phyloP scores from a whole-genome alignment of 148 eudicot genomes.

The Amaranthus palmeri region DNA sequence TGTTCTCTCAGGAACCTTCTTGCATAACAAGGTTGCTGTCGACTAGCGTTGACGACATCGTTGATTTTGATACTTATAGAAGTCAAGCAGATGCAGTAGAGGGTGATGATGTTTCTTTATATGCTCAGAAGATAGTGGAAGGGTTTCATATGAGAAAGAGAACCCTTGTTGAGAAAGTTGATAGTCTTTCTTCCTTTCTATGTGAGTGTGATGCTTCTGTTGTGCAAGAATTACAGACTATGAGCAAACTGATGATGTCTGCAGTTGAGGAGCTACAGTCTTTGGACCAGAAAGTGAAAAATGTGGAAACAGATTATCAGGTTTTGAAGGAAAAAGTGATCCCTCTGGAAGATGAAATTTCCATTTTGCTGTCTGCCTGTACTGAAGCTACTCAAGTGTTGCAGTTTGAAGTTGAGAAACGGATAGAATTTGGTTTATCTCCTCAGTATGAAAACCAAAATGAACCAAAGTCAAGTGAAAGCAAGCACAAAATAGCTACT shows the following conservation, averaged over 20 bases:
- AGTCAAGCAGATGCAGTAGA: slow-evolving; percentile 38
- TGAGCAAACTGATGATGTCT: slow-evolving; percentile 35
- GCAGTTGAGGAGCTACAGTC: slow-evolving; percentile 32
- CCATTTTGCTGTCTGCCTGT: slow-evolving; percentile 56
- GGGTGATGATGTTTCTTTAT: slow-evolving; percentile 37
- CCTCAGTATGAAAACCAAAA: slow-evolving; percentile 28
- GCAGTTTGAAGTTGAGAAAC: slow-evolving; percentile 31
- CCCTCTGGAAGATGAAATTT: slow-evolving; percentile 44
- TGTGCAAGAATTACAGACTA: slow-evolving; percentile 43
- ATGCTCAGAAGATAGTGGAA: slow-evolving; percentile 49
- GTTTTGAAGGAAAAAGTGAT: slow-evolving; percentile 35
- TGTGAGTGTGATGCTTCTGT: slow-evolving; percentile 54
- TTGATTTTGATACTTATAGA: slow-evolving; percentile 30
- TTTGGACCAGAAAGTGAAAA: slow-evolving; percentile 38
- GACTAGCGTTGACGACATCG: slow-evolving; percentile 30
- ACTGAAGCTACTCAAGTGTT: slow-evolving; percentile 45
- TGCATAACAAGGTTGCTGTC: slow-evolving; percentile 32
- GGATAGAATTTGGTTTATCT: slow-evolving; percentile 29
- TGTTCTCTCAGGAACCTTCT: slow-evolving; percentile 49
- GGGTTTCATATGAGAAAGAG: slow-evolving; percentile 38
- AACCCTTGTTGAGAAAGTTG: slow-evolving; percentile 41
- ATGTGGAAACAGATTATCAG: slow-evolving; percentile 45
- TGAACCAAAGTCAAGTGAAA: slow-evolving; percentile 23
- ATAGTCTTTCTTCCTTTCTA: slow-evolving; percentile 44
- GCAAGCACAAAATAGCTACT: slow-evolving; percentile 30